These are phyloP conservation scores for Monascus ruber DNA, from an alignment of 2,329 filamentous ascomycete genomes.

Conservation along the genomic window DNA sequence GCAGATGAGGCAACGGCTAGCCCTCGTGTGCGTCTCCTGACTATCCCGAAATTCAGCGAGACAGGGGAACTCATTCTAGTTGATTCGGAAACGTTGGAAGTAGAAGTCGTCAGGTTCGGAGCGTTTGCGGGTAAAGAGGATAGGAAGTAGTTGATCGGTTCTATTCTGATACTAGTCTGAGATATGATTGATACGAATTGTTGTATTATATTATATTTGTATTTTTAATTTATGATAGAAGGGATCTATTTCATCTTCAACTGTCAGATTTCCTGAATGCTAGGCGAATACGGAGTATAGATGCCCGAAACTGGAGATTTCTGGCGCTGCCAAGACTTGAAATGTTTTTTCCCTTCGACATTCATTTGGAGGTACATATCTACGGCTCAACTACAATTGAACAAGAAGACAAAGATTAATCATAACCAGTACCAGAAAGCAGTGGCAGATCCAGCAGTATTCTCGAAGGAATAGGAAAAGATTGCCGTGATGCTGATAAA, in stretches of 20 bases:
- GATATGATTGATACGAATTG: too few relatives aligned
- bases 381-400: too few relatives aligned
- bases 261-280: too few relatives aligned
- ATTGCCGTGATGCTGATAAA: conserved; percentile 21
- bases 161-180: too few relatives aligned
- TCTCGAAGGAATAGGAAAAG: background rate
- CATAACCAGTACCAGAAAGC: background rate
- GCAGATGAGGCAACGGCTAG: conserved; percentile 41
- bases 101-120: conserved; percentile 55
- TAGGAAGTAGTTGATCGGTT: conserved; percentile 11
- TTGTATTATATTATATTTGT: too few relatives aligned
- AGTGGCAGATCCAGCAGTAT: background rate
- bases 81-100: conserved; percentile 74
- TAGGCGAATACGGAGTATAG: too few relatives aligned
- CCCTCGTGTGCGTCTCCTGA: conserved; percentile 65
- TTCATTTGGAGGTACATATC: too few relatives aligned
- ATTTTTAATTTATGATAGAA: too few relatives aligned
- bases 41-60: conserved; percentile 69
- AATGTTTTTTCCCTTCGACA: too few relatives aligned
- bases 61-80: conserved; percentile 72
- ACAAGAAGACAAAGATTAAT: background rate
- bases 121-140: conserved; percentile 27
- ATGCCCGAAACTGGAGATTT: too few relatives aligned
- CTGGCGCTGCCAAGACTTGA: too few relatives aligned
- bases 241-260: too few relatives aligned